Conservation (phyloP, 495 filamentous ascomycete genomes). For the Aspergillus affinis region DNA sequence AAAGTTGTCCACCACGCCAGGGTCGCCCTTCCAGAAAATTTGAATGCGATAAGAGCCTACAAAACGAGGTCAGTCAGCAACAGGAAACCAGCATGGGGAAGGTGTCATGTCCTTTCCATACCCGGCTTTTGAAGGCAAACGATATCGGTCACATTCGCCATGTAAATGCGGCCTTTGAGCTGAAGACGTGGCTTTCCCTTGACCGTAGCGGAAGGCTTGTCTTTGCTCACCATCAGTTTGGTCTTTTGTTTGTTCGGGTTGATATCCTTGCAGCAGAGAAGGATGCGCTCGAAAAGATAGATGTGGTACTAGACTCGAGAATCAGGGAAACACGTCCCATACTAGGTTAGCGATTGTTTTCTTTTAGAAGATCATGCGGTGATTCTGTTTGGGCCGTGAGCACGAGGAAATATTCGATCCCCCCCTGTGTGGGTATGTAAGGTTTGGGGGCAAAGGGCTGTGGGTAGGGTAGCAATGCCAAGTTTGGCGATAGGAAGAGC, state of each 20-base stretch:
- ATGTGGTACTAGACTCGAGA: conserved; percentile 75
- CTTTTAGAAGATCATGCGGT: background rate
- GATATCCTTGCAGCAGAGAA: conserved; percentile 96
- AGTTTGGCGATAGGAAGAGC: too few species aligned
- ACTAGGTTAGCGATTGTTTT: conserved; percentile 29
- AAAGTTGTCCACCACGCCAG: conserved; percentile 94
- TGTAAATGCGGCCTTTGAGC: conserved; percentile 96
- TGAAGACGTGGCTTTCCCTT: conserved; percentile 81
- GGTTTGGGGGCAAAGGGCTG: too few species aligned
- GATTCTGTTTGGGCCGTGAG: background rate
- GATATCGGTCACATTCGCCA: conserved; percentile 97
- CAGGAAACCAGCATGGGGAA: background rate
- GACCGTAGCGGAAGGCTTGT: conserved; percentile 66
- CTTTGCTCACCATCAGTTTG: conserved; percentile 62
- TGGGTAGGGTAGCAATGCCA: too few species aligned
- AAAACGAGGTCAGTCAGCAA: conserved; percentile 9
- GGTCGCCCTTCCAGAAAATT: conserved; percentile 98
- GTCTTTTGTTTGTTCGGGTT: conserved; percentile 81
- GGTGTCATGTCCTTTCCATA: conserved; percentile 40
- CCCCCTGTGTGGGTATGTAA: background rate
- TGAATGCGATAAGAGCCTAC: conserved; percentile 89
- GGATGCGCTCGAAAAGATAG: conserved; percentile 92
- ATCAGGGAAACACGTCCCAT: conserved; percentile 14
- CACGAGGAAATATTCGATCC: background rate
- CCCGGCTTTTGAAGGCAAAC: conserved; percentile 79